Evolutionary conservation across 2,329 filamentous ascomycete genomes (phyloP), one percentile per base, ranked within the genome.

Genomic region (Colletotrichum truncatum): DNA sequence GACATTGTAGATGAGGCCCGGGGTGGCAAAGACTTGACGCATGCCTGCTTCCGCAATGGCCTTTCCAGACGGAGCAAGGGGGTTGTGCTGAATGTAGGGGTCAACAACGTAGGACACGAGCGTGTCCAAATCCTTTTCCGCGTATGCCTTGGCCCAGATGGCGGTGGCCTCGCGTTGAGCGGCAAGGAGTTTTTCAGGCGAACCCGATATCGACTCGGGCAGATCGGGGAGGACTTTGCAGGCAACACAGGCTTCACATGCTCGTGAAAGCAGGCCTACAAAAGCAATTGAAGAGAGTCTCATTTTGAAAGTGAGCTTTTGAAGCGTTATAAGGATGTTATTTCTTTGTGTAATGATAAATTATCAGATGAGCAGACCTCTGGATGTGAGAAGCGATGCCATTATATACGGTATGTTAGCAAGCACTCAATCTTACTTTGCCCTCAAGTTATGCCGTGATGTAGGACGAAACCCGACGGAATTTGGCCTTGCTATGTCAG

Each of bases 21-120:
- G 16, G 3, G 38, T 21, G 38, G 38, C 3, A 16, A 41, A 11
- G 1, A 41, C 21, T 3, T 16, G 16, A n/a, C 21, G 16, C 38
- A 21, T 41, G 4, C 38, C 38, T 10, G 38, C 38, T 18, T 41
- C 38, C 9, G 38, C 38, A 14, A 41, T 41, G n/a, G 38, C 4
- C 16, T 41, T 41, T 4, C 52, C 52, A 4, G 51, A 56, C 4
- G 38, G 28, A 10, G 49, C 43, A 23, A 23, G 39, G 6, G 62
- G 55, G 32, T 48, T 65, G 55, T 65, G 55, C 21, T 59, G 62
- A 18, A 65, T 49, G 48, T 59, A 60, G 9, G 38, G 38, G 21
- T 21, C 38, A 14, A 41, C 38, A 3, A 41, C 38, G 38, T 41
- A 41, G n/a, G n/a, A 10, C n/a, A 18, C 38, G 38, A 41, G 38